A percentile compares a stretch with the other conserved stretches of the same genome.
phyloP scores from a whole-genome alignment of 2,329 filamentous ascomycete species.

The Bipolaris bicolor region DNA sequence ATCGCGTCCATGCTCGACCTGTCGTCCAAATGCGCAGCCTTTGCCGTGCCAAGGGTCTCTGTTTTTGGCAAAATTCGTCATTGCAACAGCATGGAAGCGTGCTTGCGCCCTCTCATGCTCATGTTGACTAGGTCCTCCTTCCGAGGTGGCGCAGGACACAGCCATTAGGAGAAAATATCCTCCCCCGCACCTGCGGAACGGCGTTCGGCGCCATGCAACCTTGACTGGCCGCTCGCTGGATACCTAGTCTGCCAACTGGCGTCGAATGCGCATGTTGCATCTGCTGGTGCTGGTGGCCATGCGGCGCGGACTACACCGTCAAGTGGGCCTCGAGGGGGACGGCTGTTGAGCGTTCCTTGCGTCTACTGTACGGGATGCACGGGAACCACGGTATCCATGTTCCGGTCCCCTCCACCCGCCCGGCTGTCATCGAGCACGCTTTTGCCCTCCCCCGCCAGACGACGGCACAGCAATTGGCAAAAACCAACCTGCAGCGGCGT shows the following conservation, averaged over 20 bases:
- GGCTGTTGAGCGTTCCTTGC: conserved; percentile 7
- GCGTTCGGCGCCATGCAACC: not conserved
- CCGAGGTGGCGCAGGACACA: not conserved
- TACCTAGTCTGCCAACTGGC: not conserved
- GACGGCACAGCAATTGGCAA: not conserved
- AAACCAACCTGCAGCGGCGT: not conserved
- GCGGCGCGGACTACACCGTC: not conserved
- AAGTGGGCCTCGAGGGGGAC: not conserved
- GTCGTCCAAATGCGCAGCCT: conserved; percentile 1
- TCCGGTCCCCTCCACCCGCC: not conserved
- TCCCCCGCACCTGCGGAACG: conserved; percentile 9
- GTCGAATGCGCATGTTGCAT: not conserved
- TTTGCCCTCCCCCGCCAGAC: not conserved
- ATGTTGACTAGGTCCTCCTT: not conserved
- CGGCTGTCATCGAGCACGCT: not conserved
- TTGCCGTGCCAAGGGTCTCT: not conserved
- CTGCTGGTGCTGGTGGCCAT: not conserved
- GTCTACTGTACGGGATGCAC: conserved; percentile 1
- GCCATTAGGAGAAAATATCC: not conserved
- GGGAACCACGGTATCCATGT: conserved; percentile 12
- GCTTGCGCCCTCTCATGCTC: too few relatives aligned
- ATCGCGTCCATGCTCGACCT: not conserved
- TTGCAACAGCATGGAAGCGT: too few relatives aligned
- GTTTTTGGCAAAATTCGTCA: not conserved
- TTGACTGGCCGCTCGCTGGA: not conserved